Evolutionary conservation across 2,329 filamentous ascomycete genomes (phyloP).

Genomic region (Aspergillus sp.): DNA sequence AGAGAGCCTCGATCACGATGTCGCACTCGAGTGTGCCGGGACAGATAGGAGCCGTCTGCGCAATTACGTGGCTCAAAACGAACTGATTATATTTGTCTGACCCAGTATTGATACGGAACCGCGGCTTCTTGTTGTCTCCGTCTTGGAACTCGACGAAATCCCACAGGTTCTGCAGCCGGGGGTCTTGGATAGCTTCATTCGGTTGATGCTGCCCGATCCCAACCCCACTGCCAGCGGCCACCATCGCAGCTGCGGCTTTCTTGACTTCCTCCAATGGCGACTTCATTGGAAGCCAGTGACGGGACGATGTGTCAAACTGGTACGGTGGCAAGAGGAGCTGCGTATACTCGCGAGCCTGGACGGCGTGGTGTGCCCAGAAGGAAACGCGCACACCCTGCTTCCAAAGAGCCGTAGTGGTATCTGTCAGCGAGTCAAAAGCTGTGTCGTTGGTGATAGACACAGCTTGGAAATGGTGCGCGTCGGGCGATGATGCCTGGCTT

Average conservation of each 20-base stretch:
- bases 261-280: too few species aligned
- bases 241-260: too few species aligned
- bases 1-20: background rate
- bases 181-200: too few species aligned
- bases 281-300: too few species aligned
- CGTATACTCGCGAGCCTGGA: constrained; percentile 25
- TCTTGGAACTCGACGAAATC: too few species aligned
- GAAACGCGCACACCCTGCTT: constrained; percentile 30
- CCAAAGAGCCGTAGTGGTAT: constrained; percentile 39
- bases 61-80: background rate
- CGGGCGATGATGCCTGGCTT: too few species aligned
- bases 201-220: too few species aligned
- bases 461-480: too few species aligned
- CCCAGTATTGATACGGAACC: background rate
- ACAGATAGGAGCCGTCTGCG: background rate
- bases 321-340: constrained; percentile 38
- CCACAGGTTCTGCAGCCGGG: too few species aligned
- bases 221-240: too few species aligned
- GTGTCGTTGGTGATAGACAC: too few species aligned
- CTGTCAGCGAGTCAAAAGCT: background rate
- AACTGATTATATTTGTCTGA: background rate
- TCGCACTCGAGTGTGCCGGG: background rate
- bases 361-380: constrained; percentile 38
- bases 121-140: constrained; percentile 10
- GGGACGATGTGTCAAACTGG: constrained; percentile 35